Evolutionary conservation across 1,284 basidiomycete species (phyloP), one percentile per base, ranked within the genome.

Genomic region (Sutorius eximius): DNA sequence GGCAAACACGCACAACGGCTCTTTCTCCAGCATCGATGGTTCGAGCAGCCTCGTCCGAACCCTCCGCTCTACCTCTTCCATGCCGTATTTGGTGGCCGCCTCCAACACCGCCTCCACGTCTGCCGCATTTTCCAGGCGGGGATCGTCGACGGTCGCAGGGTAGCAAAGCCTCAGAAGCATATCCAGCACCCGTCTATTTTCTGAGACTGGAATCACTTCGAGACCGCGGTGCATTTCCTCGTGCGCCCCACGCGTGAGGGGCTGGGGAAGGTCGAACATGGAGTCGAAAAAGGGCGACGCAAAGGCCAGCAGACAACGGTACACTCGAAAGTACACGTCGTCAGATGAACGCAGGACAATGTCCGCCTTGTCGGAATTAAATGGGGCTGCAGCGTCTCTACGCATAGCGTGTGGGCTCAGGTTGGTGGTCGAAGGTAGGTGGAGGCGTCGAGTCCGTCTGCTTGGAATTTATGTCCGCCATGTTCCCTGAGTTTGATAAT

Each of bases 161-260:
- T 78, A 77, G 49, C 74, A 74, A 44, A 74, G 64, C 22, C 68
- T 63, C 49, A 78, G 66, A 22, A 78, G 64, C 37, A 59, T 55
- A 32, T 73, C 67, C 47, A 78, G 53, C 9, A 64, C 69, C 24
- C 48, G 51, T 42, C 66, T 62, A 32, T 66, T 52, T 59, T 79
- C 78, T 18, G 67, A 53, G 9, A 77, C 56, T 24, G 57, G 55
- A 36, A 79, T 65, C 12, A 71, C 57, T 24, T 68, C 68, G 27
- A 71, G 57, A 20, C 60, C 62, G 15, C 60, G 37, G 30, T 58
- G 44, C 29, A 46, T 59, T 49, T 64, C 52, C 2, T 60, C 52
- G 29, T 55, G 48, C 8, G 33, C 32, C 33, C 44, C 48, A 20
- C 43, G 50, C 24, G n/a, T 51, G 38, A 51, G 52, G 12, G 64